Percentiles rank a stretch among this genome's conserved stretches.
phyloP scores from a whole-genome alignment of 208 protist species.

The Leishmania guyanensis region DNA sequence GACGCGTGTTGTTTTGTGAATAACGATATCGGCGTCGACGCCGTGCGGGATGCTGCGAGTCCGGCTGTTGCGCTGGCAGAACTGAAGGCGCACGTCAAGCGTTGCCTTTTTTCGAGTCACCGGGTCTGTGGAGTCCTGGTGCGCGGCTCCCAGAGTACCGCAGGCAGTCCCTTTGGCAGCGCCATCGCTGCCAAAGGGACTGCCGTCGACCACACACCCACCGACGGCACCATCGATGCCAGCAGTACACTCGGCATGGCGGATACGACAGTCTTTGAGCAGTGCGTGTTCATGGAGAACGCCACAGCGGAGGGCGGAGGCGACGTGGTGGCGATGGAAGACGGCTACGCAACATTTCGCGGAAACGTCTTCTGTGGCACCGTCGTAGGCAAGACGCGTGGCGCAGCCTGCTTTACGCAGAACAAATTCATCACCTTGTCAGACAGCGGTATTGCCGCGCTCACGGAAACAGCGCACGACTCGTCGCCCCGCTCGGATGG shows the following conservation, averaged over 20 bases:
- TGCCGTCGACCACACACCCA: background rate
- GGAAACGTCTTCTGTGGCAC: constrained; percentile 73
- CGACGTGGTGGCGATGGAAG: constrained; percentile 63
- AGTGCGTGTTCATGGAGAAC: constrained; percentile 72
- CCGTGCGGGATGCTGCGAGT: constrained; percentile 35
- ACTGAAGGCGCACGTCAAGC: constrained; percentile 24
- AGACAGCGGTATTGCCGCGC: background rate
- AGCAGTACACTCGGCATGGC: background rate
- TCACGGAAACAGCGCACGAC: constrained; percentile 5
- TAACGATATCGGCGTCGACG: constrained; percentile 83
- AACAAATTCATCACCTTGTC: constrained; percentile 50
- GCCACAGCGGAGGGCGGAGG: constrained; percentile 35
- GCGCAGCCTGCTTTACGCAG: constrained; percentile 46
- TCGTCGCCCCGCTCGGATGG: background rate
- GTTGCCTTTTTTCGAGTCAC: constrained; percentile 39
- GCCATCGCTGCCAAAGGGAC: background rate
- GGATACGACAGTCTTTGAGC: constrained; percentile 45
- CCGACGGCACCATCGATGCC: background rate
- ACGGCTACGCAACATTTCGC: constrained; percentile 58
- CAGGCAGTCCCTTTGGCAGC: no score
- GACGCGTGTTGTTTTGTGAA: constrained; percentile 58
- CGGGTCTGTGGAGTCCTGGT: constrained; percentile 59
- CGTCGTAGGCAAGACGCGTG: constrained; percentile 55
- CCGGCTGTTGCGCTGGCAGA: constrained; percentile 10
- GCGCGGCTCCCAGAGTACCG: constrained; percentile 29